Conservation (phyloP, 1,284 basidiomycete genomes). For the Ustilago nuda region DNA sequence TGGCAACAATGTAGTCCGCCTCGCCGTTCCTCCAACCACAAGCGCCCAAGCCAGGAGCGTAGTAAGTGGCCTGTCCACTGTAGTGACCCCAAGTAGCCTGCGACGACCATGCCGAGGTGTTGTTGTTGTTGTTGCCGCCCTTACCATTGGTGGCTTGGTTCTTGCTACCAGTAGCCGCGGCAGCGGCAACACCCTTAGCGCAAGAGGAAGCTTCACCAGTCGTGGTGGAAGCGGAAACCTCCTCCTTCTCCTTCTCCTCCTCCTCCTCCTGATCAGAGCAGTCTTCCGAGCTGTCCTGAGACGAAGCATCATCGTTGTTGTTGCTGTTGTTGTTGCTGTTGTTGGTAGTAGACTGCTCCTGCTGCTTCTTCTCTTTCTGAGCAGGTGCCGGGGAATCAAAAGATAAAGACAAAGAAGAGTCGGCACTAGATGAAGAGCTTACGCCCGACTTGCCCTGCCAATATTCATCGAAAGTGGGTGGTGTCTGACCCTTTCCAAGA, state of each 20-base stretch:
- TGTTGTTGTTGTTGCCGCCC: constrained; percentile 6
- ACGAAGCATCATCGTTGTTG: constrained; percentile 2
- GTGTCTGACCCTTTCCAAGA: constrained; percentile 51
- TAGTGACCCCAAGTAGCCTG: constrained; percentile 63
- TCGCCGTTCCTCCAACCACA: constrained; percentile 57
- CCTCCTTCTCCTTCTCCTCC: too few relatives aligned
- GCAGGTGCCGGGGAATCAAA: constrained; percentile 46
- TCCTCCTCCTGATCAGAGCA: constrained; percentile 22
- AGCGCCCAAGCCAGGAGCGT: constrained; percentile 60
- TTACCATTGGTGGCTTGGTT: constrained; percentile 22
- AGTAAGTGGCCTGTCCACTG: constrained; percentile 65
- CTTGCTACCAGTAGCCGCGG: constrained; percentile 40
- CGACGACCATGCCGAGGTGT: constrained; percentile 63
- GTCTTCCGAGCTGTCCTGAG: constrained; percentile 26
- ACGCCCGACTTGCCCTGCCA: constrained; percentile 33
- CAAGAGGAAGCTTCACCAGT: constrained; percentile 1
- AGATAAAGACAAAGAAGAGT: constrained; percentile 63
- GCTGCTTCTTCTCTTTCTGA: constrained; percentile 5
- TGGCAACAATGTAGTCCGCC: constrained; percentile 63
- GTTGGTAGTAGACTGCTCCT: constrained; percentile 9
- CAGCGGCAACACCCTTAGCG: constrained; percentile 20
- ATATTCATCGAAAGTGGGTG: constrained; percentile 48
- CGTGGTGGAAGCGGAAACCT: constrained; percentile 6
- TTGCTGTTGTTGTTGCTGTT: background rate
- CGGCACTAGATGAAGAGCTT: constrained; percentile 62